Conservation (phyloP, 257 asterid genomes). For the Scutellaria minor region DNA sequence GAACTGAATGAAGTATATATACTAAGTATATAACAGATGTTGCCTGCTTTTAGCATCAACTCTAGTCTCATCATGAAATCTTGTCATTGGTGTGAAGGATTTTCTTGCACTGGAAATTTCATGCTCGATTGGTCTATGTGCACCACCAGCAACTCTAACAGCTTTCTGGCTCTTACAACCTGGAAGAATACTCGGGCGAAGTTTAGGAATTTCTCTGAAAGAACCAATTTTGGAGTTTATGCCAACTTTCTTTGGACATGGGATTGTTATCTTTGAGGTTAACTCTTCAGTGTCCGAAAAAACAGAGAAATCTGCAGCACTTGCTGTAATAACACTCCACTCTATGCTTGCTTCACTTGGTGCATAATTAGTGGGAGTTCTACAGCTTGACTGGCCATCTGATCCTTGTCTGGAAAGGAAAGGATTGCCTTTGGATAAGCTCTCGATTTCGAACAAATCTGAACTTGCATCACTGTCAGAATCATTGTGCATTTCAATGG, state of each 20-base stretch:
- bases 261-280: conserved; percentile 12
- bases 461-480: conserved; percentile 78
- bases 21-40: conserved; percentile 44
- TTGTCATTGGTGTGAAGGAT: conserved; percentile 44
- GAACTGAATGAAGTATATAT: neutral
- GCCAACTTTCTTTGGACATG: conserved; percentile 28
- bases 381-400: conserved; percentile 44
- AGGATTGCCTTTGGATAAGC: conserved; percentile 59
- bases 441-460: conserved; percentile 82
- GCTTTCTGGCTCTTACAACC: conserved; percentile 78
- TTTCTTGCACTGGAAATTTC: conserved; percentile 31
- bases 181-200: conserved; percentile 55
- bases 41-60: conserved; percentile 45
- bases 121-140: conserved; percentile 44
- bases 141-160: conserved; percentile 66
- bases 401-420: conserved; percentile 52
- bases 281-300: conserved; percentile 61
- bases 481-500: conserved; percentile 50
- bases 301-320: conserved; percentile 67
- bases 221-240: conserved; percentile 31
- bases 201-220: conserved; percentile 44
- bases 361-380: conserved; percentile 53
- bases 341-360: conserved; percentile 94
- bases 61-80: conserved; percentile 51
- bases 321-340: conserved; percentile 86